Conservation (phyloP, 2,329 filamentous ascomycete species). For the Lasiodiplodia citricola region DNA sequence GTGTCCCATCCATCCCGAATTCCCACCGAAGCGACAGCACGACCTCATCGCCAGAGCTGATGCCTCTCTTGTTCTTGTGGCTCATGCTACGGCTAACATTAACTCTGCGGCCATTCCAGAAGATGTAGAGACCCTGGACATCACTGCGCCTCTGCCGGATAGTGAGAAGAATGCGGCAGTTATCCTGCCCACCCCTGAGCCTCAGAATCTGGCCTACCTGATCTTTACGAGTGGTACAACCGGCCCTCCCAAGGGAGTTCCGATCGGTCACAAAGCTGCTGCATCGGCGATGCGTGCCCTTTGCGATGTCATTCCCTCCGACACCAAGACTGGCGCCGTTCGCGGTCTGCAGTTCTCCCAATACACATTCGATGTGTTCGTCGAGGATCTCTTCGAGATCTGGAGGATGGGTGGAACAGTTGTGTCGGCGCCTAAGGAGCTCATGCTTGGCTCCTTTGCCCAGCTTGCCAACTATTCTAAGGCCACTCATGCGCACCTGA, state of each 20-base stretch:
- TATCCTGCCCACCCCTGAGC: conserved; percentile 4
- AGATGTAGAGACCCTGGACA: conserved; percentile 42
- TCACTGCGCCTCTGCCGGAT: conserved; percentile 28
- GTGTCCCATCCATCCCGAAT: conserved; percentile 46
- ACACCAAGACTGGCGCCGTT: conserved; percentile 32
- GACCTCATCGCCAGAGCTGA: conserved; percentile 45
- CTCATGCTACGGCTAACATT: background rate
- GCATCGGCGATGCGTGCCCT: conserved; percentile 32
- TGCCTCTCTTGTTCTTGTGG: conserved; percentile 22
- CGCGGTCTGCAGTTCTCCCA: conserved; percentile 41
- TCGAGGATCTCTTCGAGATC: conserved; percentile 58
- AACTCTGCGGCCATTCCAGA: conserved; percentile 5
- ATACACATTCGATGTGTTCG: conserved; percentile 60
- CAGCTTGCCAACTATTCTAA: conserved; percentile 26
- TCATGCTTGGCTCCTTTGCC: conserved; percentile 49
- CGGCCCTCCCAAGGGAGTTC: conserved; percentile 26
- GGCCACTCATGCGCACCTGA: conserved; percentile 38
- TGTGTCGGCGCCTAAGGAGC: conserved; percentile 58
- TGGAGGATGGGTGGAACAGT: conserved; percentile 53
- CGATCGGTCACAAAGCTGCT: conserved; percentile 31
- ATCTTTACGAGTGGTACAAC: conserved; percentile 27
- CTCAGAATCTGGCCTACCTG: conserved; percentile 46
- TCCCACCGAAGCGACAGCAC: conserved; percentile 35
- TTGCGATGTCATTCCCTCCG: conserved; percentile 38
- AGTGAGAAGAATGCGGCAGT: background rate